Evolutionary conservation across 116 monocot genomes (phyloP).

Genomic region (Cymodocea nodosa): DNA sequence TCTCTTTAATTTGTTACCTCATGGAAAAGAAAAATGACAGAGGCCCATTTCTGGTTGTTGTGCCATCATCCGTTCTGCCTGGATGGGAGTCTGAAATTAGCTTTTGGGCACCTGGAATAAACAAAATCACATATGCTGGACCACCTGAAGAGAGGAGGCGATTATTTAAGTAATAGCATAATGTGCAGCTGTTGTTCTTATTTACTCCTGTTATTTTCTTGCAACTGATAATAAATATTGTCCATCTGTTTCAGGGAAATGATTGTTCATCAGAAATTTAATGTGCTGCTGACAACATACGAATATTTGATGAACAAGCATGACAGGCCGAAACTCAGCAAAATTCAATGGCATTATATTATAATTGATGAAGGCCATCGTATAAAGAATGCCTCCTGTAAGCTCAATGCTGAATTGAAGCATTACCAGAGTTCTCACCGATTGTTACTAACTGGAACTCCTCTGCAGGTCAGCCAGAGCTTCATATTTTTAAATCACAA

Average conservation of each 20-base stretch:
- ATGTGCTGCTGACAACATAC: conserved; percentile 96
- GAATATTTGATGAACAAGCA: conserved; percentile 99
- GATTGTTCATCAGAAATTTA: conserved; percentile 86
- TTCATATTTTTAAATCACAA: background rate
- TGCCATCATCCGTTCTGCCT: conserved; percentile 91
- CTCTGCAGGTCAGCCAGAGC: conserved; percentile 57
- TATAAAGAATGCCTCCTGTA: conserved; percentile 99
- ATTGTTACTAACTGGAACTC: conserved; percentile 93
- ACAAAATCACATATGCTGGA: conserved; percentile 80
- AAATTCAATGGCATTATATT: conserved; percentile 97
- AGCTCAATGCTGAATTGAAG: conserved; percentile 97
- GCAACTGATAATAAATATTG: background rate
- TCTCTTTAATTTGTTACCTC: conserved; percentile 89
- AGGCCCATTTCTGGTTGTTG: conserved; percentile 96
- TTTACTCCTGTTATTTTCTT: background rate
- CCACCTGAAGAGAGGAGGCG: conserved; percentile 91
- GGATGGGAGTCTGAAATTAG: conserved; percentile 93
- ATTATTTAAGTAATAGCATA: conserved; percentile 68
- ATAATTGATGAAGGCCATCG: conserved; percentile 99
- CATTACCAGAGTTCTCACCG: conserved; percentile 89
- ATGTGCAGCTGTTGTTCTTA: background rate
- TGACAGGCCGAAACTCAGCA: conserved; percentile 94
- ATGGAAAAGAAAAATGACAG: conserved; percentile 97
- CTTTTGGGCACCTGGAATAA: conserved; percentile 90
- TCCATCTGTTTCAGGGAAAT: conserved; percentile 57